These are phyloP conservation scores for Solanum commersonii DNA, from an alignment of 257 asterid species.

Conservation along the genomic window DNA sequence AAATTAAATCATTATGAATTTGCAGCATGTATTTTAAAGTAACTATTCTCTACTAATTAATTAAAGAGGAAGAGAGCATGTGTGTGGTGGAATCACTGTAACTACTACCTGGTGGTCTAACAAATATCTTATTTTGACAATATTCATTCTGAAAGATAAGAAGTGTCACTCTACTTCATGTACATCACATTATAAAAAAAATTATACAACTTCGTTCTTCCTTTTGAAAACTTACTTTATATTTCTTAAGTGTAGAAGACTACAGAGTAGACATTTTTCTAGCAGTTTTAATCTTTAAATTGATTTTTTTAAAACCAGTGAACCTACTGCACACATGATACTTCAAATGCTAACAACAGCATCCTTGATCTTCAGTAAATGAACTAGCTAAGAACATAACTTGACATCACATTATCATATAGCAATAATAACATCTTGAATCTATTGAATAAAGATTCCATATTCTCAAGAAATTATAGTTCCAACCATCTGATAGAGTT, in stretches of 20 bases:
- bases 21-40: neutral
- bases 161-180: neutral
- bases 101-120: neutral
- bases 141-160: neutral
- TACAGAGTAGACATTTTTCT: neutral
- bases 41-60: neutral
- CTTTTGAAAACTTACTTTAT: neutral
- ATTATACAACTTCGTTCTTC: neutral
- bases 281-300: neutral
- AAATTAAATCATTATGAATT: neutral
- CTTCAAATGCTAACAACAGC: neutral
- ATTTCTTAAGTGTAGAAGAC: neutral
- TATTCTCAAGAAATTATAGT: too few relatives aligned
- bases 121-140: neutral
- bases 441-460: too few relatives aligned
- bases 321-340: neutral
- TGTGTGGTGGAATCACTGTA: neutral
- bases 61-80: neutral
- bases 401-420: neutral
- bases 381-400: neutral
- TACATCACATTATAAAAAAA: too few relatives aligned
- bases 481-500: too few relatives aligned
- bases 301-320: neutral
- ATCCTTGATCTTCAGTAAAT: neutral
- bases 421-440: neutral